Evolutionary conservation across 108 stramenopile species (phyloP), one percentile per base, ranked within the genome.

Genomic region (Nitzschia palea): DNA sequence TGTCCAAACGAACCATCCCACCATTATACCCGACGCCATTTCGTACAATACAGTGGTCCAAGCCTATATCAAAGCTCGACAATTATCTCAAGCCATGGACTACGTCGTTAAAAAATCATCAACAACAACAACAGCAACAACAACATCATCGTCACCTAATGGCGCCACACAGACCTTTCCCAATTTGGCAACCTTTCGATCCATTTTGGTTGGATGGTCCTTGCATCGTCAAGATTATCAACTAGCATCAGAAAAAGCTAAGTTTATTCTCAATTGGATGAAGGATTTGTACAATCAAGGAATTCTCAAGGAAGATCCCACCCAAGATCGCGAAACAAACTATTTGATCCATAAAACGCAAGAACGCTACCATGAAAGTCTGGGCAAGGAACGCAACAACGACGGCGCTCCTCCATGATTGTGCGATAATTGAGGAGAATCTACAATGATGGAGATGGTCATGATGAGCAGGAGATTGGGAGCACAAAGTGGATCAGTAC

Each of bases 331-430:
- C 18, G 68, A 70, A 9, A 71, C 76, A 58, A 74, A 81, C 44
- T 25, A 77, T 2, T 45, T 83, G 47, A 31, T 81, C 30, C 48
- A 54, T 23, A 44, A 34, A 47, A 30, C 57, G 48, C 63, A 55
- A 25, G 43, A 74, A 35, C 45, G 68, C 3, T 32, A 57, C 0
- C 35, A 64, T 15, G 65, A 74, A 18, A 54, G 71, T 15, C 31
- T 52, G 1, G 81, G 71, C 29, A 71, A 67, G 36, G 84, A 79
- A n/a, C n/a, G n/a, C n/a, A n/a, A n/a, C n/a, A n/a, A n/a, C n/a
- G n/a, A n/a, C n/a, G n/a, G n/a, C n/a, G n/a, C n/a, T n/a, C n/a
- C n/a, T n/a, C n/a, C n/a, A n/a, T n/a, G n/a, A n/a, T n/a, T n/a
- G n/a, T n/a, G n/a, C n/a, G n/a, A n/a, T n/a, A n/a, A n/a, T n/a